Evolutionary conservation across 208 protist genomes (phyloP).

Genomic region (Spongospora subterranea): DNA sequence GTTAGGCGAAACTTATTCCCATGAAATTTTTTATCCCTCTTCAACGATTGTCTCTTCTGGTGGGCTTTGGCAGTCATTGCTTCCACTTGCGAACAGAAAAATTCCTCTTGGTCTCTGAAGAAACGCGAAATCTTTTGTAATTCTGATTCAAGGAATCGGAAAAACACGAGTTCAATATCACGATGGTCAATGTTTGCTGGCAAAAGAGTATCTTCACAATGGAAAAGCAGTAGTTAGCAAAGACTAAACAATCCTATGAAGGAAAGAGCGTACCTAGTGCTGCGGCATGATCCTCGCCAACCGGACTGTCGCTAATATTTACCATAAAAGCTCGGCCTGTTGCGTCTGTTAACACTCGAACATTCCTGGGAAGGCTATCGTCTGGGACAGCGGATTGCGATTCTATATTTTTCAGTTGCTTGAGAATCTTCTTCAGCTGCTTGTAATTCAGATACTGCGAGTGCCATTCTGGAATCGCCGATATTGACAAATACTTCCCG

Average conservation of each 20-base stretch:
- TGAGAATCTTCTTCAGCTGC: slow-evolving; percentile 29
- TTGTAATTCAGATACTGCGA: slow-evolving; percentile 28
- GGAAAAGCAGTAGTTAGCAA: too few species aligned
- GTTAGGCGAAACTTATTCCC: neutral
- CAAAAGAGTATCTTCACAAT: neutral
- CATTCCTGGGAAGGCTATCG: neutral
- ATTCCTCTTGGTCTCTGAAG: neutral
- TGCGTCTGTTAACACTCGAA: neutral
- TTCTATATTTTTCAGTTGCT: neutral
- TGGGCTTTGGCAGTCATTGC: neutral
- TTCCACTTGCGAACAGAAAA: neutral
- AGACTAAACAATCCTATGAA: neutral
- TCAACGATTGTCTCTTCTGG: neutral
- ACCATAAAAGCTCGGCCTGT: neutral
- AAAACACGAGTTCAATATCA: slow-evolving; percentile 4
- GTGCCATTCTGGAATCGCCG: slow-evolving; percentile 48
- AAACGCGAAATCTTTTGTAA: neutral
- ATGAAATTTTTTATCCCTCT: neutral
- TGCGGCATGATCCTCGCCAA: neutral
- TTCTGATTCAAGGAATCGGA: slow-evolving; percentile 21
- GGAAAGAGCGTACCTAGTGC: neutral
- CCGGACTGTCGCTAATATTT: neutral
- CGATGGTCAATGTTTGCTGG: neutral
- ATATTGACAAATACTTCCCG: slow-evolving; percentile 14
- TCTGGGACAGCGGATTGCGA: neutral